A percentile compares a stretch with the other conserved stretches of the same genome.
Conservation (phyloP, 192 early-diverging fungal genomes). For the Coemansia sp. region DNA sequence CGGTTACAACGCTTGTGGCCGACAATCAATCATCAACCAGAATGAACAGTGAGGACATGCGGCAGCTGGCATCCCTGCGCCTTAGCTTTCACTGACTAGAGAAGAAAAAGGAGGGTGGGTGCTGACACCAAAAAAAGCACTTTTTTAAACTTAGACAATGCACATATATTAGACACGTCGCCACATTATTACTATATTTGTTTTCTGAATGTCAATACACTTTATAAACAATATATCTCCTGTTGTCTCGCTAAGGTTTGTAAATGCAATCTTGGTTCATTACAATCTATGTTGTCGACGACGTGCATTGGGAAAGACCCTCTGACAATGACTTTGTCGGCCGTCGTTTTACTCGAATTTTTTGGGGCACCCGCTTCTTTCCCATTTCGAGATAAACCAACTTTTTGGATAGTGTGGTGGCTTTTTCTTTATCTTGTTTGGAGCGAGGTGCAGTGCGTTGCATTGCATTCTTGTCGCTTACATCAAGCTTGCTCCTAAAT, state of each 20-base stretch:
- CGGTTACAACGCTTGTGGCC: neutral
- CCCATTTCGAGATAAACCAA: neutral
- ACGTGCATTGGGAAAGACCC: neutral
- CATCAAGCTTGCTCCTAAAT: neutral
- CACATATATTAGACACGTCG: neutral
- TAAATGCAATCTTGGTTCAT: neutral
- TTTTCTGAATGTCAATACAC: neutral
- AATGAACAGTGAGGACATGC: constrained; percentile 51
- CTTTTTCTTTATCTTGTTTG: neutral
- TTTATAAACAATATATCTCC: neutral
- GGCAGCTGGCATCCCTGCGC: constrained; percentile 43
- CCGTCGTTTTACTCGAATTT: neutral
- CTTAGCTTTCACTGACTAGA: constrained; percentile 33
- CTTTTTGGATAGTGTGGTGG: neutral
- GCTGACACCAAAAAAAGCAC: neutral
- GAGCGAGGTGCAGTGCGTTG: neutral
- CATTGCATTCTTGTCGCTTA: neutral
- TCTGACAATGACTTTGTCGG: neutral
- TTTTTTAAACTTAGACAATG: neutral
- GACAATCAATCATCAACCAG: constrained; percentile 6
- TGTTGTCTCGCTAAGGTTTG: neutral
- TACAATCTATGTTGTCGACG: neutral
- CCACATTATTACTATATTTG: neutral
- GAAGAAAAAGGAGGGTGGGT: constrained; percentile 1
- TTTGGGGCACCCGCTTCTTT: neutral